These are phyloP conservation scores for Aspergillus carlsbadensis DNA, from an alignment of 495 filamentous ascomycete genomes.

Conservation along the genomic window DNA sequence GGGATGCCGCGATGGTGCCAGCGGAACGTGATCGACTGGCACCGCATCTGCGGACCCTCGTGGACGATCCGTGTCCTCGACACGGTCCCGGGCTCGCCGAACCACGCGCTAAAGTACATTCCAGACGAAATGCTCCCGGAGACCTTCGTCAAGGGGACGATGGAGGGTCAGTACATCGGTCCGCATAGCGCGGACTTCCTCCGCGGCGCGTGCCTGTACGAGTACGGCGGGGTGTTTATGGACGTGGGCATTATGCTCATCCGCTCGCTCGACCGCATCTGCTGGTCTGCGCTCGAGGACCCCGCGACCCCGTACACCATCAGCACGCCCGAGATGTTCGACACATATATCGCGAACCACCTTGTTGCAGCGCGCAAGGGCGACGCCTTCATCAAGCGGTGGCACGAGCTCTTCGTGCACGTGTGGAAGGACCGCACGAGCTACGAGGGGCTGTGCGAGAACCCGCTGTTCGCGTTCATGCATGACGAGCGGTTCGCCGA, in stretches of 20 bases:
- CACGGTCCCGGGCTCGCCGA: slow-evolving; percentile 17
- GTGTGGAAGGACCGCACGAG: neutral
- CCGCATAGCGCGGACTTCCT: slow-evolving; percentile 26
- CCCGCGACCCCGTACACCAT: slow-evolving; percentile 17
- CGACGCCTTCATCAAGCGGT: slow-evolving; percentile 21
- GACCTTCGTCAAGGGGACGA: slow-evolving; percentile 13
- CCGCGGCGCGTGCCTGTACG: slow-evolving; percentile 19
- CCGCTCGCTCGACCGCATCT: slow-evolving; percentile 21
- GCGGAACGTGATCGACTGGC: slow-evolving; percentile 26
- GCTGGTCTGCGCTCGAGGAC: slow-evolving; percentile 21
- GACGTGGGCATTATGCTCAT: slow-evolving; percentile 26
- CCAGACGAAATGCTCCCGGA: slow-evolving; percentile 10
- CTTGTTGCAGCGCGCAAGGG: slow-evolving; percentile 22
- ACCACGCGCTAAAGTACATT: slow-evolving; percentile 15
- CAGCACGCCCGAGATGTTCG: slow-evolving; percentile 3
- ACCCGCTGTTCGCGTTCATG: neutral
- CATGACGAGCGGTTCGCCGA: too few species aligned
- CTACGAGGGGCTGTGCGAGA: neutral
- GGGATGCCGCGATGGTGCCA: slow-evolving; percentile 24
- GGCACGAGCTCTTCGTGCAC: slow-evolving; percentile 12
- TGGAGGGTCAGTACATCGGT: slow-evolving; percentile 20
- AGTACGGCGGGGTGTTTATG: slow-evolving; percentile 25
- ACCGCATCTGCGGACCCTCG: slow-evolving; percentile 13
- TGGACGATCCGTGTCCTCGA: slow-evolving; percentile 31
- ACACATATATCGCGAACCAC: slow-evolving; percentile 9